phyloP scores from a whole-genome alignment of 441 rosid genomes.

The Syzygium syzygioides region DNA sequence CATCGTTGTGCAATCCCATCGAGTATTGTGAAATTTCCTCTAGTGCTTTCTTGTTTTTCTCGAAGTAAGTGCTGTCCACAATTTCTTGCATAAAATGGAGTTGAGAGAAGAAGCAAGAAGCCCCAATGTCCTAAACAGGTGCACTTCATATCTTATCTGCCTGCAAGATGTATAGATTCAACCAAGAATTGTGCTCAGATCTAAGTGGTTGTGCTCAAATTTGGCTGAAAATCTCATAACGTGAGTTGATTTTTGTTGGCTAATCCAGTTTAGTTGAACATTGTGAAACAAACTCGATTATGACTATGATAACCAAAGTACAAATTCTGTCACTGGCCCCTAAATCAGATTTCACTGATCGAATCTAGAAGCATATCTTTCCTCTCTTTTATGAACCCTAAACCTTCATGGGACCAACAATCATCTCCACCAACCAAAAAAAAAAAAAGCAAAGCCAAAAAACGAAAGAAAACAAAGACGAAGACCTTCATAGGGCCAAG shows the following conservation, averaged over 20 bases:
- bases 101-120: not conserved
- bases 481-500: not conserved
- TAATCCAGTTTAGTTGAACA: not conserved
- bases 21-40: not conserved
- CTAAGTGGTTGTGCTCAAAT: not conserved
- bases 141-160: not conserved
- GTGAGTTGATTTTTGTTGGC: not conserved
- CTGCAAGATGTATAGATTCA: not conserved
- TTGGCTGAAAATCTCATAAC: not conserved
- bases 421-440: not conserved
- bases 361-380: not conserved
- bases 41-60: conserved; percentile 1
- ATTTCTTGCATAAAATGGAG: not conserved
- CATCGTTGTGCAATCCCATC: conserved; percentile 4
- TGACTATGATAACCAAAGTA: not conserved
- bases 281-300: not conserved
- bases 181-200: not conserved
- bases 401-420: not conserved
- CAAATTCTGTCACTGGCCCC: not conserved
- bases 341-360: not conserved
- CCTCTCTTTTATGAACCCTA: not conserved
- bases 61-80: not conserved
- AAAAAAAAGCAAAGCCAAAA: not conserved
- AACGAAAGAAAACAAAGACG: not conserved
- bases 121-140: not conserved